Evolutionary conservation across 768 basidiomycete genomes (phyloP), one percentile per base, ranked within the genome.

Genomic region (Lactarius sp.): DNA sequence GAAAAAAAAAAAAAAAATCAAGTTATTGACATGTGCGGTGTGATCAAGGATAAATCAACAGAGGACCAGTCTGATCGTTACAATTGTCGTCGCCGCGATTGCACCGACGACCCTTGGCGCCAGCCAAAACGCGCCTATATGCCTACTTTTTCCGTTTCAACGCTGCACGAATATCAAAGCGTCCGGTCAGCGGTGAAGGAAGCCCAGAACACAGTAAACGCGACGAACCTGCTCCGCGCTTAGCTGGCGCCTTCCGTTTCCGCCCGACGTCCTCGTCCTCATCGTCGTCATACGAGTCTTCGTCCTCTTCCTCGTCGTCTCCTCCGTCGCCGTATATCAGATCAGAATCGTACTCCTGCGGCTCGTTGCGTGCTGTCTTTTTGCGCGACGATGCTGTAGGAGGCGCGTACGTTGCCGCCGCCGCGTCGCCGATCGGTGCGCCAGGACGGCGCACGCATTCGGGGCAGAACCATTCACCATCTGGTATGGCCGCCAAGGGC

Each of bases 401-500:
- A 5, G 66, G 61, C 18, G 66, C 55, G 14, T 56, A 46, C 6
- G 18, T 1, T 47, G 31, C 49, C 16, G 33, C 52, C 1, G 34
- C 33, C 0, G 31, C 34, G 36, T 68, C 69, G 39, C 71, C 70
- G 33, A 77, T 64, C 5, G 83, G 81, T 6, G 82, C 83, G 10
- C 81, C 82, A 4, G 86, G 86, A 22, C 82, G 79, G 39, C 78
- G 78, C 10, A 75, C 73, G 71, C 94, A 96, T 60, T 83, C 78
- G 0, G 88, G 85, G 70, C 94, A 96, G 79, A 93, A 93, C 93
- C 94, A 94, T 76, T 94, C 90, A 42, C 91, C 95, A 39, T 90
- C 88, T 0, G 95, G 95, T 18, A 95, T 78, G 4, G 80, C 83
- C 16, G 76, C 73, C 52, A 98, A 75, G 2, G 94, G 92, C 18